Evolutionary conservation across 2,329 filamentous ascomycete species (phyloP).

Genomic region (Epichloe coenophiala): DNA sequence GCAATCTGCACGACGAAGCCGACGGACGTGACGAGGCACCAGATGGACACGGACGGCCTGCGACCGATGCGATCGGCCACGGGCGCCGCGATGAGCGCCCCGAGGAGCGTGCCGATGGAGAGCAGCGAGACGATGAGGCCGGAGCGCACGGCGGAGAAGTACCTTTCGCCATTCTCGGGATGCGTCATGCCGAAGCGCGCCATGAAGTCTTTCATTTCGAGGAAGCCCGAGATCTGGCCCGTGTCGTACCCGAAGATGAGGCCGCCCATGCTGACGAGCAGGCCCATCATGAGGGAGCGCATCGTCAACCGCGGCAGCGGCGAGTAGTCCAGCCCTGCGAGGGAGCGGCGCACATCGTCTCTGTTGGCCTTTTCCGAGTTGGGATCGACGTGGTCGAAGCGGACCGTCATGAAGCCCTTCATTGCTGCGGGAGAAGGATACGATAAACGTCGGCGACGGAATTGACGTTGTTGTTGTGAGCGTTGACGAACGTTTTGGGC

Average conservation of each 20-base stretch:
- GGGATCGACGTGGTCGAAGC: constrained; percentile 31
- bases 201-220: constrained; percentile 44
- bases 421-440: background rate
- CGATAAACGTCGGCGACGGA: too few relatives aligned
- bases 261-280: constrained; percentile 31
- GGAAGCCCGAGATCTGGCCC: constrained; percentile 42
- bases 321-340: constrained; percentile 29
- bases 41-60: constrained; percentile 46
- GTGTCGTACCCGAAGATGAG: constrained; percentile 35
- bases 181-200: constrained; percentile 33
- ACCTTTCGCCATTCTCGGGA: constrained; percentile 19
- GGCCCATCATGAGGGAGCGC: constrained; percentile 23
- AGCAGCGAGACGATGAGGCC: constrained; percentile 46
- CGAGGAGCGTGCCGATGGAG: constrained; percentile 46
- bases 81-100: constrained; percentile 45
- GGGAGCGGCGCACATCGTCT: constrained; percentile 18
- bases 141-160: constrained; percentile 39
- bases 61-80: constrained; percentile 54
- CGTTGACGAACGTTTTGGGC: too few relatives aligned
- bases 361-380: constrained; percentile 21
- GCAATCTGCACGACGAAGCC: constrained; percentile 58
- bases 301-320: constrained; percentile 26
- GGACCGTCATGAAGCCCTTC: constrained; percentile 18
- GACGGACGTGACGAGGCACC: constrained; percentile 45
- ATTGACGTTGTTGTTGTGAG: too few relatives aligned